A percentile compares a stretch with the other conserved stretches of the same genome.
Evolutionary conservation across 495 filamentous ascomycete species (phyloP).

Genomic region (Xylaria acuta): DNA sequence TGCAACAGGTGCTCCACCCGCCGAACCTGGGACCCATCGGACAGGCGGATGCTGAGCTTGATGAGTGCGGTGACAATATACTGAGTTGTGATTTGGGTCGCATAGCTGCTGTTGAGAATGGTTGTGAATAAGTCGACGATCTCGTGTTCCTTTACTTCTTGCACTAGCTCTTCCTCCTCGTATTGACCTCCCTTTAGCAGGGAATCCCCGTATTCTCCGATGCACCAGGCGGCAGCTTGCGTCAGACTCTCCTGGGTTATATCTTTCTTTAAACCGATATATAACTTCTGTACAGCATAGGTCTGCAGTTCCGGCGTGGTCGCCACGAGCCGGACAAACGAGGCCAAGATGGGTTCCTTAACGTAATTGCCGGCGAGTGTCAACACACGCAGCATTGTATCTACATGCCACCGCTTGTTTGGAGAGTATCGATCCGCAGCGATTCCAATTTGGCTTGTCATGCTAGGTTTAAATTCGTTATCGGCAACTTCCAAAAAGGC

Average conservation of each 20-base stretch:
- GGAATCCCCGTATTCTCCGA: constrained; percentile 94
- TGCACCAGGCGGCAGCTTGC: constrained; percentile 94
- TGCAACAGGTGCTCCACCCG: constrained; percentile 79
- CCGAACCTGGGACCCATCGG: constrained; percentile 82
- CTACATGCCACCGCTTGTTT: constrained; percentile 97
- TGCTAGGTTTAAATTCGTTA: constrained; percentile 96
- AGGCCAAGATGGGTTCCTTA: constrained; percentile 96
- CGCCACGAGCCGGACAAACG: constrained; percentile 93
- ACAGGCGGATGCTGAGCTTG: constrained; percentile 91
- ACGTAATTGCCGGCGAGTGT: constrained; percentile 95
- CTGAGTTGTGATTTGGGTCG: constrained; percentile 85
- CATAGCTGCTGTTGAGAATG: constrained; percentile 92
- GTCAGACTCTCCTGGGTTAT: constrained; percentile 96
- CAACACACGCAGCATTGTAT: constrained; percentile 94
- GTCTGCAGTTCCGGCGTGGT: constrained; percentile 94
- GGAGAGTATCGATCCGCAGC: constrained; percentile 95
- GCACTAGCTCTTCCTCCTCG: constrained; percentile 91
- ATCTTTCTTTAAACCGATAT: constrained; percentile 86
- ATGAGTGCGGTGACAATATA: constrained; percentile 95
- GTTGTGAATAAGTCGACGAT: constrained; percentile 88
- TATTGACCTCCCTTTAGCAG: constrained; percentile 88
- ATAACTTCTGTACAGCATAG: constrained; percentile 95
- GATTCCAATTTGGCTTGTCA: constrained; percentile 97
- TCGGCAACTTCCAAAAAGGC: constrained; percentile 96
- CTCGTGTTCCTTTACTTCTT: constrained; percentile 88